phyloP scores from a whole-genome alignment of 163 green algal genomes.

The Chlorella variabilis region DNA sequence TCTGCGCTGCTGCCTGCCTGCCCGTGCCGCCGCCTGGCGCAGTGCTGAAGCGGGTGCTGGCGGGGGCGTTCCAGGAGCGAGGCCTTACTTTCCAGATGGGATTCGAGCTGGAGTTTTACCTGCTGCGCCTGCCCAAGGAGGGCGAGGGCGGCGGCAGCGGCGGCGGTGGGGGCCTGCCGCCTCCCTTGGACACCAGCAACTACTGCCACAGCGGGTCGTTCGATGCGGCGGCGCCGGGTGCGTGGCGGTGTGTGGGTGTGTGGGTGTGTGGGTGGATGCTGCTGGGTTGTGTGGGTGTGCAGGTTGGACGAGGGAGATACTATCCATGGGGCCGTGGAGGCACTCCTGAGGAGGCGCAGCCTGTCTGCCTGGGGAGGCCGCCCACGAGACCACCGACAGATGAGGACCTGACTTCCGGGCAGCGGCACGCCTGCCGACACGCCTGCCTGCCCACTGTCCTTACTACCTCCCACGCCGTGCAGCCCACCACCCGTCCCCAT shows the following conservation, averaged over 20 bases:
- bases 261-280: neutral
- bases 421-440: too few relatives aligned
- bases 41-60: slow-evolving; percentile 49
- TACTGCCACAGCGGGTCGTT: slow-evolving; percentile 54
- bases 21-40: neutral
- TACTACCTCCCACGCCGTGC: too few relatives aligned
- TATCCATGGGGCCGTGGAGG: too few relatives aligned
- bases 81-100: slow-evolving; percentile 56
- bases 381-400: too few relatives aligned
- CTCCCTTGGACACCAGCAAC: slow-evolving; percentile 34
- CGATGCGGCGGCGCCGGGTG: slow-evolving; percentile 50
- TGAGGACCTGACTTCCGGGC: too few relatives aligned
- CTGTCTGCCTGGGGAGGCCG: too few relatives aligned
- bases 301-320: too few relatives aligned
- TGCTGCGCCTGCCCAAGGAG: slow-evolving; percentile 45
- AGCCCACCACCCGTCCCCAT: too few relatives aligned
- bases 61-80: slow-evolving; percentile 29
- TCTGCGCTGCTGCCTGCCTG: too few relatives aligned
- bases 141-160: neutral
- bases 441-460: too few relatives aligned
- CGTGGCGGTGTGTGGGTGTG: neutral
- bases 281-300: neutral
- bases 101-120: slow-evolving; percentile 74
- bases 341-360: too few relatives aligned
- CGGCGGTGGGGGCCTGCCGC: slow-evolving; percentile 1